Evolutionary conservation across 495 filamentous ascomycete genomes (phyloP), one percentile per base, ranked within the genome.

Genomic region (Xylaria acuta): DNA sequence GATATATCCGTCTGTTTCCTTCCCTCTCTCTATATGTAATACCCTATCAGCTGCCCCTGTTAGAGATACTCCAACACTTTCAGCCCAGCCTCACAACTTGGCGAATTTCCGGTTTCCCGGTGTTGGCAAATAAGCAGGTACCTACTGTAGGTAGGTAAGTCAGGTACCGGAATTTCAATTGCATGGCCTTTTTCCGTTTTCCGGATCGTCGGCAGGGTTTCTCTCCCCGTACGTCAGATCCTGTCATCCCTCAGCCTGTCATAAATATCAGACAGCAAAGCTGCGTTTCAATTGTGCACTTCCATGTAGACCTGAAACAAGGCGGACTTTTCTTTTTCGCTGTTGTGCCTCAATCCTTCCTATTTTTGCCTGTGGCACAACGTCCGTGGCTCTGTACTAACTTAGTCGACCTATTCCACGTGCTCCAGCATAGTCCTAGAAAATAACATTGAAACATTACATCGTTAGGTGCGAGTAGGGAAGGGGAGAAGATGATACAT

Each of bases 251-350:
- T 32, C 5, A 18, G 5, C 22, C 8, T 66, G 45, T 51, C 64
- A n/a, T 54, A 25, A 56, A 54, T 16, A 41, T 43, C 36, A 30
- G 49, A 67, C 49, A 32, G 30, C 32, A 67, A 32, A 67, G 47
- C 34, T 36, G 65, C 36, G 65, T 67, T 67, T 67, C 65, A 67
- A 67, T 54, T 32, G 20, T 56, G 49, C 49, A 25, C 30, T 54
- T 18, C 14, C 34, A 41, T 27, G 36, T 56, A 49, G 20, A 56
- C 22, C 49, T 67, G 65, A 67, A 67, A 67, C 65, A 36, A 56
- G 49, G 65, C 65, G 56, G 65, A 56, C 63, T 47, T 22, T n/a
- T 8, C 41, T 43, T 64, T 43, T 27, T 64, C 30, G 36, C 30
- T 18, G 1, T 36, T 30, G 0, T 43, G 7, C 32, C 58, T 60